These are phyloP conservation scores for Dactylellina parvicollis DNA, from an alignment of 2,329 filamentous ascomycete genomes.

Conservation along the genomic window DNA sequence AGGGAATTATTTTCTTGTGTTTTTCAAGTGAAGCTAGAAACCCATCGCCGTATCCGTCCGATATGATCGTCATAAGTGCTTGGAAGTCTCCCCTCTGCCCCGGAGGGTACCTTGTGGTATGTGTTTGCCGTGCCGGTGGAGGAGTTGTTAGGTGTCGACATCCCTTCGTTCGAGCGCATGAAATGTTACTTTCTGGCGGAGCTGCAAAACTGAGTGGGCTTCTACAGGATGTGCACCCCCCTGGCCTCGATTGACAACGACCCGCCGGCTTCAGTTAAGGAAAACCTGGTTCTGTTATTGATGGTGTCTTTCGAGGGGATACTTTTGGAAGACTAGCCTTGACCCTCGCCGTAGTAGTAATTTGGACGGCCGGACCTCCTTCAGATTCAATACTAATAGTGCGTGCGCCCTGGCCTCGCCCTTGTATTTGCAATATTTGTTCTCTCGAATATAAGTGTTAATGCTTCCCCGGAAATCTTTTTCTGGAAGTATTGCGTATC, in stretches of 20 bases:
- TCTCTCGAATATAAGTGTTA: conserved; percentile 42
- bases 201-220: conserved; percentile 6
- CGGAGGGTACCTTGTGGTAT: conserved; percentile 36
- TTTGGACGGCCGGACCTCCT: conserved; percentile 40
- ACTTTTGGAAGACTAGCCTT: conserved; percentile 25
- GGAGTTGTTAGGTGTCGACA: conserved; percentile 5
- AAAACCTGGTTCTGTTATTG: conserved; percentile 36
- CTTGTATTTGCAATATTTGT: conserved; percentile 3
- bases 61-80: conserved; percentile 40
- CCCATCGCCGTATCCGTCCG: conserved; percentile 26
- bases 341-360: conserved; percentile 41
- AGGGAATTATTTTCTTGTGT: background rate
- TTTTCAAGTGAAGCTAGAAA: background rate
- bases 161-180: conserved; percentile 38
- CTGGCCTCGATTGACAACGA: conserved; percentile 30
- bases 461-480: conserved; percentile 22
- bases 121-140: conserved; percentile 21
- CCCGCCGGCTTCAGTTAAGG: conserved; percentile 39
- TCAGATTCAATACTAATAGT: conserved; percentile 43
- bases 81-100: conserved; percentile 43
- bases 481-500: background rate
- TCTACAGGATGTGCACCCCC: conserved; percentile 20
- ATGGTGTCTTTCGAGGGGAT: conserved; percentile 3
- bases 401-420: conserved; percentile 28
- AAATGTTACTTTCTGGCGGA: conserved; percentile 26